These are phyloP conservation scores for Domatiomyces catenatus DNA, from an alignment of 2,329 filamentous ascomycete species.

Conservation along the genomic window DNA sequence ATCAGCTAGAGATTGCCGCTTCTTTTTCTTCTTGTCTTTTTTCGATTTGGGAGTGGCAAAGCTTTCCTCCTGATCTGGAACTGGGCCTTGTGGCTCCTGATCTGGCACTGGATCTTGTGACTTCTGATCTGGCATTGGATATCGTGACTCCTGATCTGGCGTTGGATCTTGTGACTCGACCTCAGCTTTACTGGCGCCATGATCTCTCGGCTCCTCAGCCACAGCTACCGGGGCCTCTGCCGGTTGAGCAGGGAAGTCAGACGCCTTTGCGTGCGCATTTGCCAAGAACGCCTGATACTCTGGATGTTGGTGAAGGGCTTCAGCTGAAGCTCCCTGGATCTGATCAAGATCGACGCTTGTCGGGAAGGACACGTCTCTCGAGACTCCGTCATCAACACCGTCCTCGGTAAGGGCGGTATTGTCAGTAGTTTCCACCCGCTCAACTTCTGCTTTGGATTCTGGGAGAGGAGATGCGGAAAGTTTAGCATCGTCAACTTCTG, in stretches of 20 bases:
- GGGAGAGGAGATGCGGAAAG: no score
- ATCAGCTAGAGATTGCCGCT: slow-evolving; percentile 3
- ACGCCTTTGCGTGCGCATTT: not conserved
- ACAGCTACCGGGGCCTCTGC: not conserved
- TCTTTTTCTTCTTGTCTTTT: slow-evolving; percentile 11
- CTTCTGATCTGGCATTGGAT: not conserved
- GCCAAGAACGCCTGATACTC: not conserved
- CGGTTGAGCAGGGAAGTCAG: not conserved
- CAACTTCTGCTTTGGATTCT: no score
- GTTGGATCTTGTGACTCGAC: not conserved
- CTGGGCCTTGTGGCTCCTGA: not conserved
- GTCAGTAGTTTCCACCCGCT: not conserved
- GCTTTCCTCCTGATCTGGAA: not conserved
- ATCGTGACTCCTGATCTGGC: not conserved
- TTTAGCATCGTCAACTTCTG: not conserved
- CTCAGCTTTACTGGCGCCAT: not conserved
- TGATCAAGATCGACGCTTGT: not conserved
- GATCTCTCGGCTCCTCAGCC: not conserved
- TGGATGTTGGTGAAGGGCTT: not conserved
- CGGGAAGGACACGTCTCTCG: not conserved
- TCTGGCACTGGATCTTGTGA: no score
- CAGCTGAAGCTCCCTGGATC: not conserved
- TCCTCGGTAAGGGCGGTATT: not conserved
- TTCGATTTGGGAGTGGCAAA: not conserved
- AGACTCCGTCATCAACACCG: not conserved